phyloP scores from a whole-genome alignment of 768 basidiomycete genomes.

The Boletus tylopilopsis region DNA sequence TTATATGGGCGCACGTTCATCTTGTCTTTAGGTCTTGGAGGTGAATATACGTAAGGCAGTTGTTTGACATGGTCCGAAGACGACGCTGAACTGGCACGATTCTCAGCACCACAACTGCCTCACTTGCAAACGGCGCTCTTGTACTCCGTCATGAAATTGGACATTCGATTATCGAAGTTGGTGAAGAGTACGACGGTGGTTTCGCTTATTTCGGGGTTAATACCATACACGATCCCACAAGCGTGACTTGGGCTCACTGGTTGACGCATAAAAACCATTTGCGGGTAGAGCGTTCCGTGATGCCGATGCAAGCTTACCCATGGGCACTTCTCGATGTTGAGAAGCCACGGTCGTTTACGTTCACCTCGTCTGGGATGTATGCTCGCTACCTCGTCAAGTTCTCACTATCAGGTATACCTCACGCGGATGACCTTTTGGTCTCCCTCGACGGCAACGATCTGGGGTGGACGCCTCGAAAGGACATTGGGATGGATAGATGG shows the following conservation, averaged over 20 bases:
- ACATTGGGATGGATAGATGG: constrained; percentile 70
- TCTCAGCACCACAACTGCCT: constrained; percentile 68
- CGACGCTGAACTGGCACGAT: not conserved
- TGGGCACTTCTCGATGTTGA: constrained; percentile 69
- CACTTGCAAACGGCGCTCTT: constrained; percentile 66
- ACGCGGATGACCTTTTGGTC: constrained; percentile 48
- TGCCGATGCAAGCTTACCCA: constrained; percentile 73
- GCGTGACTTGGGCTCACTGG: constrained; percentile 72
- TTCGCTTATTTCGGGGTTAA: constrained; percentile 70
- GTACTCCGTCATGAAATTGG: constrained; percentile 79
- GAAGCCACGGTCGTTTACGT: constrained; percentile 54
- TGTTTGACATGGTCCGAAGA: not conserved
- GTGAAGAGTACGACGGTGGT: constrained; percentile 84
- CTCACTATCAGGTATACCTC: constrained; percentile 69
- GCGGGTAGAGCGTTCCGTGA: constrained; percentile 63
- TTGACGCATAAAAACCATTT: constrained; percentile 38
- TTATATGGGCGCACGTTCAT: not conserved
- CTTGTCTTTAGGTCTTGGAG: constrained; percentile 56
- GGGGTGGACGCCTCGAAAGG: constrained; percentile 46
- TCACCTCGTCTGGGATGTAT: constrained; percentile 63
- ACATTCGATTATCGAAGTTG: constrained; percentile 73
- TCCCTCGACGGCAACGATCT: constrained; percentile 60
- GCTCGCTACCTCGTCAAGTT: constrained; percentile 60
- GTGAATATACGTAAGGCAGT: constrained; percentile 65
- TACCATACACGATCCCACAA: constrained; percentile 42